Base-by-base conservation (phyloP, 73 alveolate species). In the Blepharisma japonicum region DNA sequence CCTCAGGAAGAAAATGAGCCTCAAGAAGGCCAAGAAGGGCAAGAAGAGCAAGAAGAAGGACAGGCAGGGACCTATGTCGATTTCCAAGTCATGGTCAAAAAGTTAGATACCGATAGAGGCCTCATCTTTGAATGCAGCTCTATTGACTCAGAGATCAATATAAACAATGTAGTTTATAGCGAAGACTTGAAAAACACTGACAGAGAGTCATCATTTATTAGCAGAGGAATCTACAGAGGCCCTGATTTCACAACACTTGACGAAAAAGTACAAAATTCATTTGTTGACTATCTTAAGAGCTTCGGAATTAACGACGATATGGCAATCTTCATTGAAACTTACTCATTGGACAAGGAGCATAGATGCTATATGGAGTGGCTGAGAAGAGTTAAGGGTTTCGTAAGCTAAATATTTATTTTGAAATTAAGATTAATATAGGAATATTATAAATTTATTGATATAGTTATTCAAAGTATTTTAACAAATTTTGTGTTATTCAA, bases 311-410 rank as follows among this genome's bases (percentile, higher is more conserved):
- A 90, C 71, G 96, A 90, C 68, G 88, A 92, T 51, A 77, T 92
- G 38, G 96, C 95, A 3, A 95, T 94, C 46, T 92, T 90, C 85
- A 81, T 92, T 54, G 98, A 92, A 76, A 74, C 78, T 55, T 79
- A 79, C 83, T 82, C 94, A n/a, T 84, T 90, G 14, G 98, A 92
- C 67, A 92, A 90, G 71, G 98, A 92, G 78, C 85, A 92, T 68
- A 90, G 96, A 85, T 85, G 89, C 77, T 92, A 92, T 78, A 92
- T 92, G 94, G 45, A 77, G 71, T 92, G 98, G 98, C 84, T 92
- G 47, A 61, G 70, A 18, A 80, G 80, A 50, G 86, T 91, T 74
- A 80, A 84, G 71, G 79, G 78, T 9, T 91, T 89, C 88, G 78
- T 86, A 47, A 32, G 42, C 42, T 32, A 32, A 32, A 32, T 55